These are phyloP conservation scores for Solanum chmielewskii DNA, from an alignment of 257 asterid species.

Conservation along the genomic window DNA sequence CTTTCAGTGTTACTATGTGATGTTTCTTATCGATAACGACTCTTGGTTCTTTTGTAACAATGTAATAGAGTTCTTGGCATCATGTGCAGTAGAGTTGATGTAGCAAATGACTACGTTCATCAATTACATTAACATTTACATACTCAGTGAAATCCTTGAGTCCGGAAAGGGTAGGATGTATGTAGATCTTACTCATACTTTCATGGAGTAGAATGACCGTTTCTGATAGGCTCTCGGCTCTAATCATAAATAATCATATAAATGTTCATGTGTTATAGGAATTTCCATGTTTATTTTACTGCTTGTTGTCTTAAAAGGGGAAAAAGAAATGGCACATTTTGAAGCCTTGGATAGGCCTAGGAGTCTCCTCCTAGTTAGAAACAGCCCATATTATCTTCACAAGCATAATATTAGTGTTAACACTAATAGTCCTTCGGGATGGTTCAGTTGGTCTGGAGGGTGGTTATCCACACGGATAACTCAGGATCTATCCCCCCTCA, in stretches of 20 bases:
- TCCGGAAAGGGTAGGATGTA: background rate
- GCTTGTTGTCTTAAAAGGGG: background rate
- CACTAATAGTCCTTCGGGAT: no score
- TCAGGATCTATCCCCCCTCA: accelerated
- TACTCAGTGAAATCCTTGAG: background rate
- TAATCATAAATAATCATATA: background rate
- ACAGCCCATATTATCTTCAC: background rate
- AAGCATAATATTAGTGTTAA: background rate
- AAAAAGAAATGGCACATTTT: background rate
- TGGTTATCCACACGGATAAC: no score
- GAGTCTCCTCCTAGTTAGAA: background rate
- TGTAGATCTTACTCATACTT: background rate
- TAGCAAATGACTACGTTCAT: background rate
- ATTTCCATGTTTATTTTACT: background rate
- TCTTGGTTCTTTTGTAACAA: background rate
- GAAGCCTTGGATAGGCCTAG: background rate
- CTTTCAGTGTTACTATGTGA: background rate
- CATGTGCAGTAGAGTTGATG: background rate
- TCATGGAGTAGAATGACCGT: background rate
- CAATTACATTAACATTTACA: background rate
- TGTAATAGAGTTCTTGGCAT: background rate
- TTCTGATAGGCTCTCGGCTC: background rate
- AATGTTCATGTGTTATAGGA: background rate
- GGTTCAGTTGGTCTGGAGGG: no score
- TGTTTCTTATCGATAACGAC: background rate